Evolutionary conservation across 129 eudicot genomes (phyloP), one percentile per base, ranked within the genome.

Genomic region (Escallonia rubra): DNA sequence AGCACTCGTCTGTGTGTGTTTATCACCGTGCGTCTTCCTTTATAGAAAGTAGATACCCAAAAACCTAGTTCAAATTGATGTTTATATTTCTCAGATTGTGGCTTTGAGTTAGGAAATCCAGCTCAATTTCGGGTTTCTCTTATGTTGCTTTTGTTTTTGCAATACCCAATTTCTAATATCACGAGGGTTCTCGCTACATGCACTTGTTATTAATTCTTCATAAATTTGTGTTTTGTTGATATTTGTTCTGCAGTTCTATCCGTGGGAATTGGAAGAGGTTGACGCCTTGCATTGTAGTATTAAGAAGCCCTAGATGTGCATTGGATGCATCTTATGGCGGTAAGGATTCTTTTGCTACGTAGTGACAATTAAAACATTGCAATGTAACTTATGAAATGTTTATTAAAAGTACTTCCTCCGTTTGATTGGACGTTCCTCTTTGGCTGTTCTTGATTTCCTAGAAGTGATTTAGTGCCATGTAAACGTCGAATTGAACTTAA

Each of bases 261-360:
- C 74, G 58, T 48, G 82, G 75, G 47, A 72, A 61, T 78, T 70
- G 65, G 40, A 82, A 74, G 82, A 85, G 67, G 67, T 51, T 53
- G 12, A 40, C 50, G 38, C 63, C 49, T 14, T 51, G 64, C 14
- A 63, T 53, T 10, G 69, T 72, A 42, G 66, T 57, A 66, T 72
- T 70, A 47, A 76, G 75, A 62, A 78, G 78, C 72, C 82, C 89
- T 57, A 87, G 76, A 76, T 84, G 95, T 76, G 76, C 95, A 39
- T 63, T 83, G 64, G 91, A 90, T 78, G 67, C 91, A 14, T 59
- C 90, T 8, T 80, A 76, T 80, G 97, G 83, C 72, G 97, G 97
- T 90, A 76, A 49, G 6, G 41, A 40, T 9, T 5, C 4, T 63
- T 38, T 14, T 13, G 8, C 61, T 44, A 8, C 7, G 23, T 60